Evolutionary conservation across 352 stramenopile genomes (phyloP).

Genomic region (Globisporangium ultimum): DNA sequence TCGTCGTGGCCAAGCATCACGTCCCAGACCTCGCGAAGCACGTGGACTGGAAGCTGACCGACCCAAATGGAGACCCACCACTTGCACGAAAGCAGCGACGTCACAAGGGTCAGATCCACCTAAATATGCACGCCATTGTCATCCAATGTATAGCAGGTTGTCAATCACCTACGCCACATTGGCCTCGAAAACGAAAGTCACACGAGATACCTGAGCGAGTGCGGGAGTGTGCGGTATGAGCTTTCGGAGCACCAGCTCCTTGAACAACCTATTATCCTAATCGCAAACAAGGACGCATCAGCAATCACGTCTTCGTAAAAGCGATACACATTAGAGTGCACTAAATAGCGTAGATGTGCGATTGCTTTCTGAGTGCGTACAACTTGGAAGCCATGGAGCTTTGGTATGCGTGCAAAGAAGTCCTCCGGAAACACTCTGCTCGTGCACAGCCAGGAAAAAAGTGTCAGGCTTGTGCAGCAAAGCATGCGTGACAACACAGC

Average conservation of each 20-base stretch:
- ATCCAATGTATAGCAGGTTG: too few species aligned
- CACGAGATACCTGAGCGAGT: conserved; percentile 37
- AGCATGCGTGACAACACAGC: neutral
- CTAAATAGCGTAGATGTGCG: neutral
- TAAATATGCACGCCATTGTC: conserved; percentile 10
- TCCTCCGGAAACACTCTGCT: conserved; percentile 64
- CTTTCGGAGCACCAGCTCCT: conserved; percentile 47
- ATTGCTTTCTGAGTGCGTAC: conserved; percentile 17
- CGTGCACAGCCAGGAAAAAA: neutral
- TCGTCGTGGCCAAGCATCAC: conserved; percentile 49
- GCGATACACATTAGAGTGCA: too few species aligned
- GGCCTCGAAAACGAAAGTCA: too few species aligned
- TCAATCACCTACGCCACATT: too few species aligned
- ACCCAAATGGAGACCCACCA: conserved; percentile 80
- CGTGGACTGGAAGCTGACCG: conserved; percentile 38
- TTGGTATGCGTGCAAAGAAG: conserved; percentile 63
- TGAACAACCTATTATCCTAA: conserved; percentile 60
- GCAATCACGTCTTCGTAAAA: too few species aligned
- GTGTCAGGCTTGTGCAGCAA: neutral
- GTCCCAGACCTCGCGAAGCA: conserved; percentile 59
- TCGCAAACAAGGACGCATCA: neutral
- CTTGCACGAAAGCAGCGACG: conserved; percentile 67
- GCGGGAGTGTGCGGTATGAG: conserved; percentile 45
- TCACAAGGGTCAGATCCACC: conserved; percentile 54
- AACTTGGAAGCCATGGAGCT: conserved; percentile 75